Conservation (phyloP, 352 stramenopile genomes). For the Phytopythium delawarense region DNA sequence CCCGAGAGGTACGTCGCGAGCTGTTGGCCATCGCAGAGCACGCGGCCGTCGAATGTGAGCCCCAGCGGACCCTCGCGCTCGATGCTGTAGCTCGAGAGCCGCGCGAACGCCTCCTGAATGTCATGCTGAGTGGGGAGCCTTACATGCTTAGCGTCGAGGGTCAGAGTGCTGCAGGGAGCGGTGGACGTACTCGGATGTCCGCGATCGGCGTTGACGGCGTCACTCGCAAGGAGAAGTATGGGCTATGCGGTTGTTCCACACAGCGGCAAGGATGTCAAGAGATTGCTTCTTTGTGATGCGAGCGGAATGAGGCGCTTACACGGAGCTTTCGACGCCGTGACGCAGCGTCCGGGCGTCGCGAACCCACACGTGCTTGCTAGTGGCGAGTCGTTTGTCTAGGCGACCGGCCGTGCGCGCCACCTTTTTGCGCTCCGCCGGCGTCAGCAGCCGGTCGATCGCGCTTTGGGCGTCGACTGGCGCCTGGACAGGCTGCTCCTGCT, state of each 20-base stretch:
- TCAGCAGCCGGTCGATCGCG: constrained; percentile 32
- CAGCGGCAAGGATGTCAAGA: background rate
- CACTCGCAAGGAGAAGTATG: constrained; percentile 37
- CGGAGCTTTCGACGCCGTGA: constrained; percentile 34
- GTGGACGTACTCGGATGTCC: constrained; percentile 35
- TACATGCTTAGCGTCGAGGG: too few relatives aligned
- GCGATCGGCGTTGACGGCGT: constrained; percentile 34
- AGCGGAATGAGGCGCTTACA: constrained; percentile 17
- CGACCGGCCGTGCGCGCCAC: constrained; percentile 22
- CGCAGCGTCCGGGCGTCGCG: constrained; percentile 46
- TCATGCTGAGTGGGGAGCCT: constrained; percentile 20
- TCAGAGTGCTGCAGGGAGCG: too few relatives aligned
- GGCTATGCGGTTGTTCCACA: constrained; percentile 6
- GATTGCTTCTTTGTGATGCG: background rate
- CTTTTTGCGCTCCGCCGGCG: constrained; percentile 30
- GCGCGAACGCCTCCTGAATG: constrained; percentile 39
- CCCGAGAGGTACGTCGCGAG: constrained; percentile 36
- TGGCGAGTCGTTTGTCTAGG: constrained; percentile 24
- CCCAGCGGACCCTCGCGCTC: constrained; percentile 34
- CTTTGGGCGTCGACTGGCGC: constrained; percentile 11
- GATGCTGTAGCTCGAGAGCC: constrained; percentile 34
- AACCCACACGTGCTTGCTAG: constrained; percentile 54
- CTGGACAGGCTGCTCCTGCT: constrained; percentile 1
- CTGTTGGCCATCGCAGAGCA: constrained; percentile 34
- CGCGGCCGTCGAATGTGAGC: constrained; percentile 35